Conservation (phyloP, 441 rosid genomes). For the Populus trichocarpa region DNA sequence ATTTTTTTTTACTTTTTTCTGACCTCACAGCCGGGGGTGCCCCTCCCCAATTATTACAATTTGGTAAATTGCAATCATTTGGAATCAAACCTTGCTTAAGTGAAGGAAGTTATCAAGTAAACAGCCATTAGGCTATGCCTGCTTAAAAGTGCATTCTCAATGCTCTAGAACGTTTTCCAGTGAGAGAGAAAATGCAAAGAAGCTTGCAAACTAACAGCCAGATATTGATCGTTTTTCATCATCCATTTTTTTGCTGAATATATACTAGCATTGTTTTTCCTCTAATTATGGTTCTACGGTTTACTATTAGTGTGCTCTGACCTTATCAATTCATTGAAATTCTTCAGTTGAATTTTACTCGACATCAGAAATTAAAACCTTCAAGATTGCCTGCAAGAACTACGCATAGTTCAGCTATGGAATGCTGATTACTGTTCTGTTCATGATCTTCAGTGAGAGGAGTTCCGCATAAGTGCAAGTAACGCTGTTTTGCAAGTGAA, state of each 20-base stretch:
- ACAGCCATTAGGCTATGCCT: too few species aligned
- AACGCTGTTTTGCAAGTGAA: not conserved
- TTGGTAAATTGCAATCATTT: not conserved
- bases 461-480: not conserved
- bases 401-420: not conserved
- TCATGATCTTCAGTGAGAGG: not conserved
- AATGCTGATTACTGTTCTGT: not conserved
- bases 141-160: not conserved
- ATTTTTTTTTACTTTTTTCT: too few species aligned
- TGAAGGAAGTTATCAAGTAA: too few species aligned
- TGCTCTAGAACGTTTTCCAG: not conserved
- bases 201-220: not conserved
- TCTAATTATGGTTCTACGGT: not conserved
- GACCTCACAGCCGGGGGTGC: not conserved
- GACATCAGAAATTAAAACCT: constrained; percentile 4
- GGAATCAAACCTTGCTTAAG: too few species aligned
- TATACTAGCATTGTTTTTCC: not conserved
- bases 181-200: not conserved
- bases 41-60: not conserved
- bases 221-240: not conserved
- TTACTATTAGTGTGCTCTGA: not conserved
- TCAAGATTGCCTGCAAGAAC: constrained; percentile 5
- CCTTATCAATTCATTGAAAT: constrained; percentile 5
- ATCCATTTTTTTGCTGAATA: not conserved
- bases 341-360: constrained; percentile 14